Evolutionary conservation across 495 filamentous ascomycete species (phyloP).

Genomic region (Achaetomiella virescens): DNA sequence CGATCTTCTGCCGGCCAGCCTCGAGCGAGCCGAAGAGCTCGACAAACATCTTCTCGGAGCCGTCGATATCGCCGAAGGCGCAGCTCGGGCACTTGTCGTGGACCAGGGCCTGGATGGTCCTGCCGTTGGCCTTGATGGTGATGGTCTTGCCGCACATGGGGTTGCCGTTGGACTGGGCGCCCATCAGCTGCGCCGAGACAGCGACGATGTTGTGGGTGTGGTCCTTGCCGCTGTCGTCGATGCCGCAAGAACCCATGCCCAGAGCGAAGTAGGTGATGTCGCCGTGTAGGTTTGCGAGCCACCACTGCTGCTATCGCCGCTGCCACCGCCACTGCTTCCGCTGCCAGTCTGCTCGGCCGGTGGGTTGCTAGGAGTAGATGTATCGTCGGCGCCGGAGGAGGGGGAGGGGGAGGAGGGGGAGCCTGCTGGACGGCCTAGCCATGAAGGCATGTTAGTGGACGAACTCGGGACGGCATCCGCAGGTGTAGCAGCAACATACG

Average conservation of each 20-base stretch:
- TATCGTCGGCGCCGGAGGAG: slow-evolving; percentile 4
- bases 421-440: slow-evolving; percentile 8
- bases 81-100: slow-evolving; percentile 77
- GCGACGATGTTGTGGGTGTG: slow-evolving; percentile 39
- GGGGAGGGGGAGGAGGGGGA: slow-evolving; percentile 1
- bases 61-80: slow-evolving; percentile 38
- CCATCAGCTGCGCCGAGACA: slow-evolving; percentile 35
- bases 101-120: slow-evolving; percentile 49
- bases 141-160: slow-evolving; percentile 61
- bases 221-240: slow-evolving; percentile 37
- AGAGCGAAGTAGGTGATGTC: slow-evolving; percentile 44
- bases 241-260: slow-evolving; percentile 43
- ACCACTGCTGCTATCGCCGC: slow-evolving; percentile 18
- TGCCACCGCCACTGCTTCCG: not conserved
- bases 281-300: slow-evolving; percentile 25
- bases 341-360: not conserved
- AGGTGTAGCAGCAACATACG: slow-evolving; percentile 16
- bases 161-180: slow-evolving; percentile 47
- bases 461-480: not conserved
- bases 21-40: slow-evolving; percentile 36
- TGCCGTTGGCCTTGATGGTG: slow-evolving; percentile 51
- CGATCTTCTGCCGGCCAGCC: slow-evolving; percentile 29
- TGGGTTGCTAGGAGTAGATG: not conserved
- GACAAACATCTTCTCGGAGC: slow-evolving; percentile 40
- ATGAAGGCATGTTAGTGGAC: slow-evolving; percentile 13